phyloP scores from a whole-genome alignment of 495 filamentous ascomycete genomes.

The Hyaloscypha hepaticicola region DNA sequence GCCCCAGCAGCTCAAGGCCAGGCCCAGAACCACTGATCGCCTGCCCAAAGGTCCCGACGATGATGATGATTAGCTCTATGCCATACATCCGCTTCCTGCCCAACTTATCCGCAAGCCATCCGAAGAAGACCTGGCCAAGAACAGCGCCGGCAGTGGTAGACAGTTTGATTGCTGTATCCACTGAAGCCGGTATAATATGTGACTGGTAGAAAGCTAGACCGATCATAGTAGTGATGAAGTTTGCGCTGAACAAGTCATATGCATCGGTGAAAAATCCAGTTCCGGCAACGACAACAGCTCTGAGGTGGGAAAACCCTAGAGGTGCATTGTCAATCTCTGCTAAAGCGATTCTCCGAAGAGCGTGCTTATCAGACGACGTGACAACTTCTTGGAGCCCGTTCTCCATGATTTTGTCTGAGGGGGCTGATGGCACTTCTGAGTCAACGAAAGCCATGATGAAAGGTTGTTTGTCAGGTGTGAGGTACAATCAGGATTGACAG shows the following conservation, averaged over 20 bases:
- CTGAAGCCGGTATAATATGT: constrained; percentile 51
- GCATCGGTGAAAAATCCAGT: constrained; percentile 79
- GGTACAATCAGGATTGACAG: too few species aligned
- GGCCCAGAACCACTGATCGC: too few species aligned
- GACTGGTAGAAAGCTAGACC: too few species aligned
- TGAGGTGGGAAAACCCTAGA: too few species aligned
- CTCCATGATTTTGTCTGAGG: too few species aligned
- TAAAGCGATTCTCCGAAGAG: too few species aligned
- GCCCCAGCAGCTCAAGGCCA: constrained; percentile 30
- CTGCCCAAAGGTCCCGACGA: constrained; percentile 57
- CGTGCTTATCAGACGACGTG: too few species aligned
- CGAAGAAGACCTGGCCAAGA: constrained; percentile 70
- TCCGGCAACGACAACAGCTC: constrained; percentile 70
- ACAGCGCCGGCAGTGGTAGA: constrained; percentile 66
- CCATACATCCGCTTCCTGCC: constrained; percentile 77
- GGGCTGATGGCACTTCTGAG: too few species aligned
- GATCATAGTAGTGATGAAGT: constrained; percentile 64
- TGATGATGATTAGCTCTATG: constrained; percentile 61
- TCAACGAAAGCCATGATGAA: too few species aligned
- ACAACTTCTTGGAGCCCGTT: too few species aligned
- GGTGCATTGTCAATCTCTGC: too few species aligned
- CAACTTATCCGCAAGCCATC: constrained; percentile 61
- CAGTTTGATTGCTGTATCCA: constrained; percentile 69
- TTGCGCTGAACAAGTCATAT: constrained; percentile 80
- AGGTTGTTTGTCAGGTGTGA: too few species aligned